Percentiles rank a stretch among this genome's conserved stretches.
Evolutionary conservation across 305 asterid genomes (phyloP).

Genomic region (Plantago coronopus): DNA sequence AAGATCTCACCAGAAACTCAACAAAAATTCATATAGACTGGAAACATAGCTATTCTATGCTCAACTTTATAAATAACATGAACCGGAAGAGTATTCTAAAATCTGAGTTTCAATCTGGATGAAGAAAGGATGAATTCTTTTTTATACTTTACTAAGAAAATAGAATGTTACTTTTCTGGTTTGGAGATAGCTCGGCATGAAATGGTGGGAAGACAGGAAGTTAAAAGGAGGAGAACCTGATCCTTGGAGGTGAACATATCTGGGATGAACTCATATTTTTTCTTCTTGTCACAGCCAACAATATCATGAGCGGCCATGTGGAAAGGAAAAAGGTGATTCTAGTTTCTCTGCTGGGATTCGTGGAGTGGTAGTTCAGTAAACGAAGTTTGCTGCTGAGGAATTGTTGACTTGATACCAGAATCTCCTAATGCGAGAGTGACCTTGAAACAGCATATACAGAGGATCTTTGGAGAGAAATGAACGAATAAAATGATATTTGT

Average conservation of each 20-base stretch:
- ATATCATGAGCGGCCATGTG: not conserved
- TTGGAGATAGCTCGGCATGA: not conserved
- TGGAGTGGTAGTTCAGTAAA: no score
- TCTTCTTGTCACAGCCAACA: constrained; percentile 33
- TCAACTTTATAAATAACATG: no score
- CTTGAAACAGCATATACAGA: not conserved
- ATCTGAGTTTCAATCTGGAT: no score
- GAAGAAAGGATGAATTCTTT: no score
- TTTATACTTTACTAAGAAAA: no score
- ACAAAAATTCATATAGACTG: not conserved
- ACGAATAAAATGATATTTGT: no score
- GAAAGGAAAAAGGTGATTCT: not conserved
- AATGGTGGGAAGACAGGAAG: not conserved
- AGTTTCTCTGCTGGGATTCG: no score
- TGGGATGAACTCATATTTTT: constrained; percentile 52
- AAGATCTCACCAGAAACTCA: no score
- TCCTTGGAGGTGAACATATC: constrained; percentile 59
- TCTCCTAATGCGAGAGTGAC: not conserved
- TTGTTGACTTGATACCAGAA: no score
- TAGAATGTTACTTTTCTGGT: not conserved
- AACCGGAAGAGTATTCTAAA: no score
- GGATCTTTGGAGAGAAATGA: no score
- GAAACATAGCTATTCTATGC: not conserved
- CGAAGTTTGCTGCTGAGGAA: no score
- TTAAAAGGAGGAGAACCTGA: constrained; percentile 36